Evolutionary conservation across 306 rosid genomes (phyloP), one percentile per base, ranked within the genome.

Genomic region (Purshia tridentata): DNA sequence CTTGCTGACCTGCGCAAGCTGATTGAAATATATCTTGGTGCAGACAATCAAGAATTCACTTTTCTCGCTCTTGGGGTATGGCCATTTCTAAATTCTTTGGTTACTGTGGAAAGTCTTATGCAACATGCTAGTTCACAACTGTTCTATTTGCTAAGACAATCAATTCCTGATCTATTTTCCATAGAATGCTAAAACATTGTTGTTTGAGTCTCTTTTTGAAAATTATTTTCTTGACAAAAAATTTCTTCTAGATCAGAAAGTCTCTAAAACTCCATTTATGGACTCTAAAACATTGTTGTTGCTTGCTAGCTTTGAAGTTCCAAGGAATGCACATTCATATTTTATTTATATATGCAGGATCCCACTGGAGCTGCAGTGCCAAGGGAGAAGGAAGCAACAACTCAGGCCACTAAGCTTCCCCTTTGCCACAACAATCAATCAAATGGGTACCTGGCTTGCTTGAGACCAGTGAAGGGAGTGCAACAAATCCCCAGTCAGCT

Each of bases 401-500:
- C 39, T 9, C 67, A 45, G 66, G 56, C 67, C 4, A 57, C 56
- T 6, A 57, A 72, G 57, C 75, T 72, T 58, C 75, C 75, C 46
- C 56, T 45, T 5, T 58, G 29, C 67, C 46, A 72, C 50, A 62
- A 40, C 50, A 62, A 40, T 46, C 42, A 45, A 15, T 22, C 67
- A 6, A 45, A 46, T 46, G 18, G 75, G 14, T 23, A 57, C 56
- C 39, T 72, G 46, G 75, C 75, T 14, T 57, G 75, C 75, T 29
- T 72, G 75, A 72, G 75, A 29, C 75, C 67, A 23, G 12, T 6
- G 14, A 73, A 73, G 45, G 76, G 85, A 19, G 48, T 65, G 16
- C 72, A 59, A n/a, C 6, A 62, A n/a, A 48, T 74, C 67, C 84
- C 81, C 48, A 55, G 66, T 66, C 75, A 52, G 52, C 69, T 54